Evolutionary conservation across 345 rosid genomes (phyloP), one percentile per base, ranked within the genome.

Genomic region (Dovyalis caffra): DNA sequence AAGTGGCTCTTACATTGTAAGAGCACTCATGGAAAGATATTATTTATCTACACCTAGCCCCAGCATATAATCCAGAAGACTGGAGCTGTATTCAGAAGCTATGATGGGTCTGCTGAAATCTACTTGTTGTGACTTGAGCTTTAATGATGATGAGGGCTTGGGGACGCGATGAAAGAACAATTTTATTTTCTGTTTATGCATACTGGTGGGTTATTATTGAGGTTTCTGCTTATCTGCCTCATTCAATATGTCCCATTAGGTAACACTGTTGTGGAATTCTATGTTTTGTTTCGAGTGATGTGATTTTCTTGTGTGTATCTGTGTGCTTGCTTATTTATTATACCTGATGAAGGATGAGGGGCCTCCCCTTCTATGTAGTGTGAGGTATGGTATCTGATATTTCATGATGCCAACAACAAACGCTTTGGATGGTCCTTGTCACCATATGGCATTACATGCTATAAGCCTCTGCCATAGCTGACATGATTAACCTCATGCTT

Each of bases 31-130:
- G 72, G 61, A 47, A 76, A 69, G 45, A 53, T 61, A 57, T 69
- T 33, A 40, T 68, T n/a, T 71, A 69, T 72, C 38, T 74, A 80
- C 18, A 11, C 35, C 56, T 58, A 47, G 68, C 74, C 76, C 66
- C 33, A 25, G 66, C 51, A 34, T 63, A 64, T 37, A 64, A 81
- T 77, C 79, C 78, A 28, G 80, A 75, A 67, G 86, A 81, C 82
- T 73, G 79, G 88, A 83, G 86, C 86, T 83, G 63, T 61, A 57
- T 69, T 73, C 73, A 72, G 80, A 75, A 72, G 85, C 86, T 72
- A 79, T 83, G 82, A 81, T 79, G 63, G 76, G 80, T 86, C 65
- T 75, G 72, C 80, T 81, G 85, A 85, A 79, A 70, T 70, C 29
- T 69, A 62, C 71, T 76, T 76, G 75, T 64, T 80, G 70, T 67